Conservation (phyloP, 129 eudicot genomes). For the Pseudognaphalium luteoalbum region DNA sequence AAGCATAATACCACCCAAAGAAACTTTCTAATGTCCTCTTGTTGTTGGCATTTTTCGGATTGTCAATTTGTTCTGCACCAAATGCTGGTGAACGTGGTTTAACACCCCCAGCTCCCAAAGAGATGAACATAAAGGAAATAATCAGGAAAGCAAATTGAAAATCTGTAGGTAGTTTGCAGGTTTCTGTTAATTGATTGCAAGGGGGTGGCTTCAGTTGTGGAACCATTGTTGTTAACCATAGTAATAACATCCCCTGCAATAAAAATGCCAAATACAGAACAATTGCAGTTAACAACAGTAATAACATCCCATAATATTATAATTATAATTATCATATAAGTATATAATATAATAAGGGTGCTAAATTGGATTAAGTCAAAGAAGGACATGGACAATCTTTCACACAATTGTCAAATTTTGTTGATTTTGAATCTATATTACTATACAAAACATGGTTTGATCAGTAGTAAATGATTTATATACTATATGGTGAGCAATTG, state of each 20-base stretch:
- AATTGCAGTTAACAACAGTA: neutral
- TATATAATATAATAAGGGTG: too few species aligned
- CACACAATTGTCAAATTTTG: too few species aligned
- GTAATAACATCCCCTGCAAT: conserved; percentile 52
- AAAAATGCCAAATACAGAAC: neutral
- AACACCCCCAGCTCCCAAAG: conserved; percentile 82
- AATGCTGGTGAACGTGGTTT: conserved; percentile 72
- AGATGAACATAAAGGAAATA: conserved; percentile 56
- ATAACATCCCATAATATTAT: neutral
- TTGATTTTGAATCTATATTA: too few species aligned
- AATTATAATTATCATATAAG: too few species aligned
- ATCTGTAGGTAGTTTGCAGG: conserved; percentile 48
- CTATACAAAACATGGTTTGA: too few species aligned
- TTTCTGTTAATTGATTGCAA: conserved; percentile 36
- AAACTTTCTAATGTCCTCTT: conserved; percentile 48
- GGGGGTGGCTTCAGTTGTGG: conserved; percentile 59
- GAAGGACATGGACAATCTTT: too few species aligned
- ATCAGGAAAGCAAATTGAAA: conserved; percentile 43
- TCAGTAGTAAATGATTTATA: too few species aligned
- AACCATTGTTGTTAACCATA: conserved; percentile 76
- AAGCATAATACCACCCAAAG: conserved; percentile 70
- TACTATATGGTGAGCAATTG: too few species aligned
- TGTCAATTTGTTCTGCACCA: conserved; percentile 69
- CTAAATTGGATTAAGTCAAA: too few species aligned
- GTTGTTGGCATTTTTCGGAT: conserved; percentile 37